Evolutionary conservation across 805 yeast genomes (phyloP).

Genomic region (Starmerella ratchasimensis): DNA sequence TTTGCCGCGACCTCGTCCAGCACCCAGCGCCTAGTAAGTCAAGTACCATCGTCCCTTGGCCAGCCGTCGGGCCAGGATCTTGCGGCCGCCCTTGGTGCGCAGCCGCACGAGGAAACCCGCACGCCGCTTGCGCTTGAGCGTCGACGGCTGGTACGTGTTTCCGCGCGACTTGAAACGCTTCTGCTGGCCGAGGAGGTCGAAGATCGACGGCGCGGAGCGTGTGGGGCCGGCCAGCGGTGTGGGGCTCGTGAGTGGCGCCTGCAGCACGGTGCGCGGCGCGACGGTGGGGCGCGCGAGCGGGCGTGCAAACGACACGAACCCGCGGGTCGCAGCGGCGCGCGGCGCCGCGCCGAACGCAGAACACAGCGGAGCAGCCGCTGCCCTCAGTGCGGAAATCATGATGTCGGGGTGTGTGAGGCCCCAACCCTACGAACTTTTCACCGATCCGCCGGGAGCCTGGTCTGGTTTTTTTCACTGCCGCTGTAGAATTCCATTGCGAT

Average conservation of each 20-base stretch:
- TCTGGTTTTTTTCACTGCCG: no score
- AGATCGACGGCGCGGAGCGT: constrained; percentile 2
- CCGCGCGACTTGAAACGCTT: constrained; percentile 55
- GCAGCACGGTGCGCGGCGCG: constrained; percentile 1
- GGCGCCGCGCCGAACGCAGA: not conserved
- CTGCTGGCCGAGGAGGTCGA: constrained; percentile 14
- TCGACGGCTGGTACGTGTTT: constrained; percentile 88
- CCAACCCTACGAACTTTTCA: no score
- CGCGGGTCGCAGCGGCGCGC: not conserved
- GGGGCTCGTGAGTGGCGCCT: not conserved
- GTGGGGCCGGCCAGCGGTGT: not conserved
- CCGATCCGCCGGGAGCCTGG: no score
- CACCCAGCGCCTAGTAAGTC: constrained; percentile 39
- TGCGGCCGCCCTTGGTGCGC: constrained; percentile 60
- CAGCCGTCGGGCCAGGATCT: constrained; percentile 60
- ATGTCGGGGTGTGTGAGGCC: no score
- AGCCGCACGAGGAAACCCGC: constrained; percentile 81
- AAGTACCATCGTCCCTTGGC: constrained; percentile 91
- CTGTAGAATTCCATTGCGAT: no score
- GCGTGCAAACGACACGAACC: constrained; percentile 14
- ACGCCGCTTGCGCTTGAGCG: constrained; percentile 76
- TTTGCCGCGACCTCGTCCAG: no score
- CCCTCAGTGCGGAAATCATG: not conserved
- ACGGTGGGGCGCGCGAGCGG: constrained; percentile 12
- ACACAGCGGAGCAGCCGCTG: not conserved